Percentiles rank a stretch among this genome's conserved stretches.
phyloP scores from a whole-genome alignment of 805 yeast genomes.

The Wilhelminamyces savonicus region DNA sequence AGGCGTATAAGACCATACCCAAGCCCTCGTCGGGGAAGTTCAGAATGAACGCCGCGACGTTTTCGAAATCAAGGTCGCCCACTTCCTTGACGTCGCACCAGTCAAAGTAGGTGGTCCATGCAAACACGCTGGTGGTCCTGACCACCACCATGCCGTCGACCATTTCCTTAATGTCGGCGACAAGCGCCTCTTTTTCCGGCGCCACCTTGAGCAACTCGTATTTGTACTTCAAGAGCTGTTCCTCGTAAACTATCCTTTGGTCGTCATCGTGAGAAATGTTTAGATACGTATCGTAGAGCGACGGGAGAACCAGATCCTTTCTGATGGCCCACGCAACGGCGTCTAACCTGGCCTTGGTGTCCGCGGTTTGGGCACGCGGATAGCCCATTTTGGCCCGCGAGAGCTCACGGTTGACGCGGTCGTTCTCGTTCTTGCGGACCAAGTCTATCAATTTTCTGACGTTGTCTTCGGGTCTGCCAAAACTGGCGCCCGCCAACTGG shows the following conservation, averaged over 20 bases:
- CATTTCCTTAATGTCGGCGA: conserved; percentile 44
- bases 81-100: conserved; percentile 53
- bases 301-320: conserved; percentile 44
- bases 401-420: conserved; percentile 30
- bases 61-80: conserved; percentile 36
- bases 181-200: conserved; percentile 42
- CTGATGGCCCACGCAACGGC: conserved; percentile 43
- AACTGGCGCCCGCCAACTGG: conserved; percentile 39
- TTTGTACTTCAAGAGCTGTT: conserved; percentile 50
- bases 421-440: conserved; percentile 33
- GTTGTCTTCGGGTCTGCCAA: conserved; percentile 43
- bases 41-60: conserved; percentile 46
- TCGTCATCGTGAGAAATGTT: conserved; percentile 56
- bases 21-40: conserved; percentile 57
- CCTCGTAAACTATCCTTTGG: conserved; percentile 53
- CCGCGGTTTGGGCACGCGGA: conserved; percentile 37
- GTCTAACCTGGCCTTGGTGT: conserved; percentile 31
- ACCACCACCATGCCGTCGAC: conserved; percentile 71
- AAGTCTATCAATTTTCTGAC: conserved; percentile 39
- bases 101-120: conserved; percentile 73
- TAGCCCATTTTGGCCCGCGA: conserved; percentile 45
- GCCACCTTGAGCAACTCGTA: conserved; percentile 47
- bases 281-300: conserved; percentile 49
- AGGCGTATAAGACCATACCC: conserved; percentile 57
- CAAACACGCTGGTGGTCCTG: conserved; percentile 50